Conservation (phyloP, 768 basidiomycete genomes). For the Hortiboletus campestris region DNA sequence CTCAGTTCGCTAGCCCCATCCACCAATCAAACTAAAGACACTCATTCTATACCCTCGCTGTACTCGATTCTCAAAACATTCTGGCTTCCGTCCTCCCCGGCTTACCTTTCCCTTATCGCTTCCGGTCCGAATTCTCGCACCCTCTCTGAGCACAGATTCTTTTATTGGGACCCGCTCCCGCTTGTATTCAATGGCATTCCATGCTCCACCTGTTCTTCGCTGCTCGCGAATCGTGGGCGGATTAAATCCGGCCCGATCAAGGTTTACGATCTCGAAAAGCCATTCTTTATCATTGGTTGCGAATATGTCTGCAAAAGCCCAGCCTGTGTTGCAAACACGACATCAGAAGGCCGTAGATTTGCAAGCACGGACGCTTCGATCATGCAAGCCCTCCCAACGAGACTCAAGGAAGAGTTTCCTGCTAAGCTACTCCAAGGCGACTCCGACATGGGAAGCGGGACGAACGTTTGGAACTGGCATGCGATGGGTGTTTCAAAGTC, state of each 20-base stretch:
- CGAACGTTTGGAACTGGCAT: slow-evolving; percentile 75
- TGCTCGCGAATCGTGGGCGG: slow-evolving; percentile 65
- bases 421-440: slow-evolving; percentile 58
- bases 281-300: slow-evolving; percentile 84
- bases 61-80: slow-evolving; percentile 82
- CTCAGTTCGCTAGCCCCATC: slow-evolving; percentile 61
- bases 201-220: slow-evolving; percentile 62
- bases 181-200: slow-evolving; percentile 80
- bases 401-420: slow-evolving; percentile 73
- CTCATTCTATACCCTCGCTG: slow-evolving; percentile 61
- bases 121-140: slow-evolving; percentile 66
- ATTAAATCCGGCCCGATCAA: slow-evolving; percentile 75
- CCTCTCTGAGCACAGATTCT: slow-evolving; percentile 70
- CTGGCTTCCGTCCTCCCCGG: slow-evolving; percentile 78
- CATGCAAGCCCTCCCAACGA: slow-evolving; percentile 63
- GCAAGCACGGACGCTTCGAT: slow-evolving; percentile 73
- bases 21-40: slow-evolving; percentile 39
- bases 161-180: slow-evolving; percentile 87
- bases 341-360: slow-evolving; percentile 59
- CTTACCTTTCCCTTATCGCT: slow-evolving; percentile 74
- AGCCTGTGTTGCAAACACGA: slow-evolving; percentile 42
- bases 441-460: slow-evolving; percentile 54
- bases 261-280: slow-evolving; percentile 74
- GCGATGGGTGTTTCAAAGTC: slow-evolving; percentile 67
- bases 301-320: slow-evolving; percentile 66